Evolutionary conservation across 129 eudicot species (phyloP), one percentile per base, ranked within the genome.

Genomic region (Pulicaria dysenterica): DNA sequence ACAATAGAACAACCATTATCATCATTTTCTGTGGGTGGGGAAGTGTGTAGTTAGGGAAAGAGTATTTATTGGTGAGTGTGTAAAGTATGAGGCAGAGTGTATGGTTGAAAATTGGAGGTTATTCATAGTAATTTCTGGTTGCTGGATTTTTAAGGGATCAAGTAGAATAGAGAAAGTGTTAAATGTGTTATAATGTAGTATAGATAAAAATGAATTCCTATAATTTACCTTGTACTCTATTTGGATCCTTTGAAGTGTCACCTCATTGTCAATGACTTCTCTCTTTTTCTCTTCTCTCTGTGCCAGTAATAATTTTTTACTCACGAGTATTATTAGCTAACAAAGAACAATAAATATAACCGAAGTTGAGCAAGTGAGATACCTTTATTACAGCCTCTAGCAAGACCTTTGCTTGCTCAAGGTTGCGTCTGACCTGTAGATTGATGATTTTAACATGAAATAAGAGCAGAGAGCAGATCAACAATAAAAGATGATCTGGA

Each of bases 391-490:
- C 62, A 60, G 96, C 96, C 80, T 92, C 96, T 8, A 92, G 77
- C 16, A 92, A 83, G 83, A 77, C 85, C 84, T 87, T 92, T 41
- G 98, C 95, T 81, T 92, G 98, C 75, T 92, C 98, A 50, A 92
- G 96, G 86, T 89, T 92, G 81, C 98, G 98, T 81, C 98, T 81
- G 34, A 92, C 98, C 98, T 92, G 83, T n/a, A 77, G 40, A 61
- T 61, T 7, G 47, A 3, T 38, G 34, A 72, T 57, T 6, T 4
- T 57, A 44, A 58, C 8, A 72, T 34, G 8, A 39, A 57, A 56
- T 56, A 19, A 56, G 55, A 70, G 54, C 51, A 53, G 7, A 60
- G 16, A 34, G n/a, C 40, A 31, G 2, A 37, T 59, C 6, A 4
- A 60, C 9, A 24, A 60, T 12, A 56, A 1, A 3, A 19, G 3